Evolutionary conservation across 148 eudicot species (phyloP), one percentile per base, ranked within the genome.

Genomic region (Rhododendron henanense): DNA sequence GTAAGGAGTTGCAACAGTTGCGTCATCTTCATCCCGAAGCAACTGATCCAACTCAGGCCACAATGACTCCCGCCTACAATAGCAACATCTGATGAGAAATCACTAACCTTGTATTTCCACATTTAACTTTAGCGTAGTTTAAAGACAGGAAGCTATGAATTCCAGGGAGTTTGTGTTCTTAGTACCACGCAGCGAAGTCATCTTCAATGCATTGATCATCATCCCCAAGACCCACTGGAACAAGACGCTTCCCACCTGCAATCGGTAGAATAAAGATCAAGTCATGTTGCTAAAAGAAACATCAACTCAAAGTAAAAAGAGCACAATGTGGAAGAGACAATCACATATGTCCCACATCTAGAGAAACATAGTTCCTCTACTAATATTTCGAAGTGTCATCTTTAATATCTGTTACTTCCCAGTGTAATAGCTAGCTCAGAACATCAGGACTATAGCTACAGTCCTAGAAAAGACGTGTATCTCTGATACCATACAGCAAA

Each of bases 131-230:
- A 13, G 69, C 2, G 16, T 35, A 39, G 45, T 10, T 37, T 7
- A 50, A 73, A 50, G 39, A 28, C 9, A 8, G 25, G 47, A 73
- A 53, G n/a, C 10, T 67, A 75, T 51, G 31, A 33, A 44, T 3
- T 75, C 61, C 18, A 16, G 33, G 81, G 23, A 15, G 81, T 71
- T 78, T 3, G n/a, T 48, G 45, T 45, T 71, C 69, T 67, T 61
- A 74, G 57, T 97, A 97, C 99, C 99, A 97, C 45, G 98, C 96
- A 88, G 96, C 5, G 85, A 97, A 97, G 89, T 97, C 99, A 91
- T 97, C 99, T 91, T 97, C 99, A 85, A 95, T 97, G 88, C 98
- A 94, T 85, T 95, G 95, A 83, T 95, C 99, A 89, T 97, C 99
- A 88, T 97, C 99, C 57, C 99, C 99, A 81, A 95, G 90, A 84